A percentile compares a stretch with the other conserved stretches of the same genome.
Conservation (phyloP, 1,139 yeast genomes). For the Debaryomyces robertsiae region DNA sequence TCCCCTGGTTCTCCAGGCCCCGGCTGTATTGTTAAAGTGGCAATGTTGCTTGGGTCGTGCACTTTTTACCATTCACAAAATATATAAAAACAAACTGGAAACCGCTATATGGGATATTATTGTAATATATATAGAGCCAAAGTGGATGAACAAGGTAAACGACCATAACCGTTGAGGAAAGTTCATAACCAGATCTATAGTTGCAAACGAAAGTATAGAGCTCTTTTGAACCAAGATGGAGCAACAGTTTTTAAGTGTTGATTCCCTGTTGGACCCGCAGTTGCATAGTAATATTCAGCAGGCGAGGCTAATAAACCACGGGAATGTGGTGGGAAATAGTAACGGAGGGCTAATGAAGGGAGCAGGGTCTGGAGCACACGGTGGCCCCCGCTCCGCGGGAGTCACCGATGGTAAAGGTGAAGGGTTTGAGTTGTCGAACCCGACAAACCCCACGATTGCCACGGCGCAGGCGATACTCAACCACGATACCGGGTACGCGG, state of each 20-base stretch:
- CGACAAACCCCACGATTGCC: conserved; percentile 23
- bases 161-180: conserved; percentile 8
- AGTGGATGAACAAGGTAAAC: conserved; percentile 5
- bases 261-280: conserved; percentile 29
- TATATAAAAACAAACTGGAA: conserved; percentile 8
- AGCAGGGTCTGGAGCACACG: too few species aligned
- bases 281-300: conserved; percentile 14
- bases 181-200: conserved; percentile 9
- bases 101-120: conserved; percentile 1
- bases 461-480: conserved; percentile 22
- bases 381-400: too few species aligned
- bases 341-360: background rate
- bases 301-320: conserved; percentile 3
- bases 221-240: conserved; percentile 27
- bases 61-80: conserved; percentile 2
- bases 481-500: conserved; percentile 10
- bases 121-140: conserved; percentile 1
- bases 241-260: conserved; percentile 37
- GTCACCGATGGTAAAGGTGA: conserved; percentile 11
- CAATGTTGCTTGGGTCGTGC: conserved; percentile 10
- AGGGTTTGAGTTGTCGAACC: conserved; percentile 20
- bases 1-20: too few species aligned
- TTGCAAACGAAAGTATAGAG: conserved; percentile 3
- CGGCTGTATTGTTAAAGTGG: conserved; percentile 7
- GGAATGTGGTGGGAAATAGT: conserved; percentile 1